These are phyloP conservation scores for Diaporthe sp. DNA, from an alignment of 2,329 filamentous ascomycete species.

Conservation along the genomic window DNA sequence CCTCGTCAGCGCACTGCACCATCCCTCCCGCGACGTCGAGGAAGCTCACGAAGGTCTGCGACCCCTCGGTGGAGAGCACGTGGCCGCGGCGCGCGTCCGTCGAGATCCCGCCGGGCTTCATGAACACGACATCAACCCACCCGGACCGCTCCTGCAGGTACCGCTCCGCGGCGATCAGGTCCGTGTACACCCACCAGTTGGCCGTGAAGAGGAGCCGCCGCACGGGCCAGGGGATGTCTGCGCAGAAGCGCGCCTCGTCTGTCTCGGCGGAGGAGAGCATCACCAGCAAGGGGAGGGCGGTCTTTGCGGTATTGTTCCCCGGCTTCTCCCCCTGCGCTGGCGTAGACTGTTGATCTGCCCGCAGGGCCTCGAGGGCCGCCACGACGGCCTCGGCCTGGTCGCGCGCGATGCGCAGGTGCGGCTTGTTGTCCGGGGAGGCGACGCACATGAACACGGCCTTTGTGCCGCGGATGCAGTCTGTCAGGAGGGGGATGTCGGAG, in stretches of 20 bases:
- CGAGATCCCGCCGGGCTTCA: constrained; percentile 34
- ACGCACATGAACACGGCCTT: constrained; percentile 32
- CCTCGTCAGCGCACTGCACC: constrained; percentile 32
- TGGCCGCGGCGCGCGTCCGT: constrained; percentile 22
- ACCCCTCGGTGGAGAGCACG: constrained; percentile 10
- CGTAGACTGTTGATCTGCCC: too few species aligned
- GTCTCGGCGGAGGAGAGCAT: constrained; percentile 35
- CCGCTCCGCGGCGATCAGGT: constrained; percentile 18
- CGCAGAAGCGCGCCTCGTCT: constrained; percentile 22
- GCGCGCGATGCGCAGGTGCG: constrained; percentile 30
- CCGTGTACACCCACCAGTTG: constrained; percentile 29
- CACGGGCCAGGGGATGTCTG: background rate
- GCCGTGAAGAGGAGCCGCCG: constrained; percentile 16
- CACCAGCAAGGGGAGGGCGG: constrained; percentile 12
- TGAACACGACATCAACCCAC: constrained; percentile 25
- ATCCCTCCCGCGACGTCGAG: constrained; percentile 27
- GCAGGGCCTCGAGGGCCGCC: constrained; percentile 16
- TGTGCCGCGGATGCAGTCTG: constrained; percentile 31
- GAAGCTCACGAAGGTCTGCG: constrained; percentile 33
- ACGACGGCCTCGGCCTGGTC: constrained; percentile 35
- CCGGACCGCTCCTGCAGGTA: constrained; percentile 1
- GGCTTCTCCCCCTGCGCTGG: too few species aligned
- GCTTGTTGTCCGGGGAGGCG: constrained; percentile 4
- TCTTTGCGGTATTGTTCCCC: too few species aligned
- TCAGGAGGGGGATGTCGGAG: constrained; percentile 16